Base-by-base conservation (phyloP, 176 grass and related monocot genomes). In the Hsuehochloa calcarea region DNA sequence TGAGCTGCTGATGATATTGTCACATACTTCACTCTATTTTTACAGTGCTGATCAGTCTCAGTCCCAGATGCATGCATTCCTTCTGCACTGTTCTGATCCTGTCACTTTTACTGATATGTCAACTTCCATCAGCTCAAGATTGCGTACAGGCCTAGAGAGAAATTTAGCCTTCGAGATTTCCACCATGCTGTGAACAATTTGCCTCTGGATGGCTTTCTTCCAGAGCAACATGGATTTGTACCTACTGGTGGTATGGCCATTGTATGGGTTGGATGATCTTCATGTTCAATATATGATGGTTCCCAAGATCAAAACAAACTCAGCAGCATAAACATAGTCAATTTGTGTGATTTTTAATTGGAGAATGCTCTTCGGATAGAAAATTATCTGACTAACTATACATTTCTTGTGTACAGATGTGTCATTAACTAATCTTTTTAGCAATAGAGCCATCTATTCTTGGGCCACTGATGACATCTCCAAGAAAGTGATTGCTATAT, bases 401-500 rank as follows among this genome's bases (percentile, higher is more conserved):
- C 14, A 49, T 63, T 51, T 86, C 55, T 86, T 77, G 29, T 60
- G n/a, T 78, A 69, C 82, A 95, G 96, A 92, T 44, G 85, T 93
- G 22, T 76, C 93, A 75, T 49, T 95, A 67, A 55, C 35, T 25
- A 78, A 87, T 70, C 91, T 98, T 67, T 93, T 98, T 78, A 95
- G 86, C 77, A 89, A 89, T 74, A 89, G 88, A 55, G 86, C 88
- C 68, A 79, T 98, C 22, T 93, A 95, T 93, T 84, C 81, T 80
- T 95, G 96, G 96, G 91, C 87, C 40, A 63, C 67, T 87, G 91
- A 93, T 85, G 85, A 92, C 65, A 82, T 95, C 59, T 95, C 93
- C 78, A 98, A 95, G 88, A 95, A 95, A 90, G 85, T 98, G 55
- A 80, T 98, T 89, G 87, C 86, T 52, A 79, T 98, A 85, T 95